Base-by-base conservation (phyloP, 75 land plant genomes). In the Adiantum capillusveneris region DNA sequence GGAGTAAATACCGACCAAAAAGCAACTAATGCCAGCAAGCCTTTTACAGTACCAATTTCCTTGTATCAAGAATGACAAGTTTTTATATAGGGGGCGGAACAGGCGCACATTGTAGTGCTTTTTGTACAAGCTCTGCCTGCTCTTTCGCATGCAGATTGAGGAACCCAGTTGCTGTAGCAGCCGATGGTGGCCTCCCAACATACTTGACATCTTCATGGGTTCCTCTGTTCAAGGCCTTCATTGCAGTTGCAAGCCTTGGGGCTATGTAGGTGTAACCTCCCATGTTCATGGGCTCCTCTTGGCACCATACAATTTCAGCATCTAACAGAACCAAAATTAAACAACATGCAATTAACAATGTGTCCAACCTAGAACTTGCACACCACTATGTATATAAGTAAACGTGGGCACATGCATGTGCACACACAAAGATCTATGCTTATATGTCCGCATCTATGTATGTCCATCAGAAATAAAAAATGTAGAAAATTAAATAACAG, bases 221-320 rank as follows among this genome's bases (percentile, higher is more conserved):
- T 17, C 97, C 97, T 53, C 88, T 59, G 22, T 71, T 72, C 36
- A 87, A 34, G 12, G 75, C 57, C 39, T 63, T 79, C 97, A 91
- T 88, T 17, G 89, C 72, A 60, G 85, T 84, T 30, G 53, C 36
- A 25, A 91, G 78, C 17, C 89, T 85, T 29, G 88, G 94, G 28
- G 79, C 43, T 9, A 88, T 77, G 62, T 88, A 91, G 20, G 2
- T 57, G 56, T 72, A 91, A n/a, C 77, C 85, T 24, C 97, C 97
- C 97, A 88, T 88, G 63, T 91, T 91, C 97, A 88, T 88, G 25
- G 86, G 88, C 67, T 91, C 97, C 67, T 91, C 97, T 53, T 91
- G 97, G 70, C 94, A 88, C 97, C 97, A 88, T 0, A 91, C 89
- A 31, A 91, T 61, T 75, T 91, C 94, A 1, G 97, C 97, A 68